Evolutionary conservation across 768 basidiomycete genomes (phyloP).

Genomic region (Crassisporium funariophilum): DNA sequence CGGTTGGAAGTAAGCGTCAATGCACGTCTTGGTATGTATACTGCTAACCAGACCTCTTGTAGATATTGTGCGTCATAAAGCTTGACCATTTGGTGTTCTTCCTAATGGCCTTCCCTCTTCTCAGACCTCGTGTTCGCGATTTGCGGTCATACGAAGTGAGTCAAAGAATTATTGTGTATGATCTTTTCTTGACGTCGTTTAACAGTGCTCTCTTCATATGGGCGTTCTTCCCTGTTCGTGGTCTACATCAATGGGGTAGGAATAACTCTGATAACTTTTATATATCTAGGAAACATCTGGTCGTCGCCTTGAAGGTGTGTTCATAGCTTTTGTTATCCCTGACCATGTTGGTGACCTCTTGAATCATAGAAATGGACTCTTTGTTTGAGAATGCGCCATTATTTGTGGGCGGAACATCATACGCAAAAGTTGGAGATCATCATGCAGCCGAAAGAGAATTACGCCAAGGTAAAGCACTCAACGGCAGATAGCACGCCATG

Average conservation of each 20-base stretch:
- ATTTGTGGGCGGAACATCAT: constrained; percentile 38
- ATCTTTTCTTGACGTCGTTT: neutral
- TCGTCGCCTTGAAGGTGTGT: constrained; percentile 42
- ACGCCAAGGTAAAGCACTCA: constrained; percentile 42
- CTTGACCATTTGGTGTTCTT: neutral
- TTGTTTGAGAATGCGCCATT: constrained; percentile 41
- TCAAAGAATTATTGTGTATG: constrained; percentile 6
- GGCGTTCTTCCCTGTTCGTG: constrained; percentile 43
- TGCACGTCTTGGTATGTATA: too few species aligned
- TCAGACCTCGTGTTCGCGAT: constrained; percentile 47
- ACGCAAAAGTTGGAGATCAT: constrained; percentile 37
- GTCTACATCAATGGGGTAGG: neutral
- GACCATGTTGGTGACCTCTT: neutral
- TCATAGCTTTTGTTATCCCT: too few species aligned
- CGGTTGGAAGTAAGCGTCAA: constrained; percentile 44
- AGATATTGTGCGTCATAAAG: too few species aligned
- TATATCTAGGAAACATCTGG: constrained; percentile 42
- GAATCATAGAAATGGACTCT: constrained; percentile 41
- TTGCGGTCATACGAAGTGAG: constrained; percentile 48
- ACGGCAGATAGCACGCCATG: too few species aligned
- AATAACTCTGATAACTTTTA: constrained; percentile 4
- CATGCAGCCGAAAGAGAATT: constrained; percentile 40
- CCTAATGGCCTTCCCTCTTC: neutral
- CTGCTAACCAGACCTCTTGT: too few species aligned
- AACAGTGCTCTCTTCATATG: constrained; percentile 41